Evolutionary conservation across 2,329 filamentous ascomycete genomes (phyloP).

Genomic region (Furcasterigmium sp.): DNA sequence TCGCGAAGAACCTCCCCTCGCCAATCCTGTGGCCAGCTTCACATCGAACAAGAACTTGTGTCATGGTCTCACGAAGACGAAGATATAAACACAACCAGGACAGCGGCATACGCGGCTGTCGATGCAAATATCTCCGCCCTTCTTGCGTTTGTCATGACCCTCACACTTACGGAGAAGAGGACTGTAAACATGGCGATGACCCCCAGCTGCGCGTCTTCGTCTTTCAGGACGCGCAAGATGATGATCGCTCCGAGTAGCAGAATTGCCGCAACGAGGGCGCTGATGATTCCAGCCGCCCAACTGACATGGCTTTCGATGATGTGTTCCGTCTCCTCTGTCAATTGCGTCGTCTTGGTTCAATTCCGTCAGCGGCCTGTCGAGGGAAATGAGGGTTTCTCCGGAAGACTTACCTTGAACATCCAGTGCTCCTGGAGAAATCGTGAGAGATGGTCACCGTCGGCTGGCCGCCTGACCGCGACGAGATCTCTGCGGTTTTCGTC

Average conservation of each 20-base stretch:
- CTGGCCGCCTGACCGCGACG: constrained; percentile 3
- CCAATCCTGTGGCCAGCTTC: no score
- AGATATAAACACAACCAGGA: constrained; percentile 10
- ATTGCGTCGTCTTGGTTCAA: constrained; percentile 2
- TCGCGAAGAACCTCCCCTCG: no score
- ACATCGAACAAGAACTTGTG: no score
- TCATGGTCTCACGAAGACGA: not conserved
- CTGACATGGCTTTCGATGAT: not conserved
- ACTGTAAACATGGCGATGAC: constrained; percentile 11
- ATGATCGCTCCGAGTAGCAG: constrained; percentile 9
- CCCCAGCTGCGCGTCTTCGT: constrained; percentile 6
- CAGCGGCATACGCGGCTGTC: constrained; percentile 12
- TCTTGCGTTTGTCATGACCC: constrained; percentile 10
- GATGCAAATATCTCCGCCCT: constrained; percentile 11
- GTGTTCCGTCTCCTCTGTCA: not conserved
- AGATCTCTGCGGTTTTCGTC: not conserved
- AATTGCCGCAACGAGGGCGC: constrained; percentile 1
- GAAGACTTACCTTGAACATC: constrained; percentile 6
- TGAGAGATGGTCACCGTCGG: constrained; percentile 7
- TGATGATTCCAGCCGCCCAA: constrained; percentile 3
- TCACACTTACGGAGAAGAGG: constrained; percentile 11
- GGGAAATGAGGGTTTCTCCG: not conserved
- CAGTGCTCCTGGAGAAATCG: constrained; percentile 2
- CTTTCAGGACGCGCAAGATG: constrained; percentile 2
- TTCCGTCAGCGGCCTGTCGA: not conserved